These are phyloP conservation scores for Epichloe gansuensis DNA, from an alignment of 2,329 filamentous ascomycete species.

Conservation along the genomic window DNA sequence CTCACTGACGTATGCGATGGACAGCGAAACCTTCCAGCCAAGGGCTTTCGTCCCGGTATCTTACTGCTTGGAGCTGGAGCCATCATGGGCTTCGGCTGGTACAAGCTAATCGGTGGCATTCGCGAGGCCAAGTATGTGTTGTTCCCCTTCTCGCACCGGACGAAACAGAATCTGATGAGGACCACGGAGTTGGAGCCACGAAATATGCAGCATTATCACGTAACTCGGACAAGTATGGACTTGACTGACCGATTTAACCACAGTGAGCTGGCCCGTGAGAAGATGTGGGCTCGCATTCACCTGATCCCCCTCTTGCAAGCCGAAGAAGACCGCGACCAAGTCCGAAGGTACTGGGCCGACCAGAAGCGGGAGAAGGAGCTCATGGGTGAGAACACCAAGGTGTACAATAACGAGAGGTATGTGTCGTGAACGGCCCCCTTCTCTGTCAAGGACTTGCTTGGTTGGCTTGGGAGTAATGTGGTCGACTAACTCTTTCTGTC, in stretches of 20 bases:
- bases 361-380: slow-evolving; percentile 84
- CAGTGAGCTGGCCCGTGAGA: slow-evolving; percentile 89
- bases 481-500: background rate
- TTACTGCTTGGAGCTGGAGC: slow-evolving; percentile 66
- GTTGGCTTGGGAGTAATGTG: background rate
- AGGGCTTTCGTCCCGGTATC: slow-evolving; percentile 74
- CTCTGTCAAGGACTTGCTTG: background rate
- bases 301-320: slow-evolving; percentile 88
- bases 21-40: slow-evolving; percentile 82
- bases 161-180: too few species aligned
- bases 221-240: too few species aligned
- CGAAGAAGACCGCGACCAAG: slow-evolving; percentile 92
- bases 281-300: slow-evolving; percentile 96
- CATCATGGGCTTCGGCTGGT: slow-evolving; percentile 86
- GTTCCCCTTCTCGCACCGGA: too few species aligned
- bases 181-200: too few species aligned
- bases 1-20: background rate
- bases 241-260: background rate
- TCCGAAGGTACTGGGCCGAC: slow-evolving; percentile 75
- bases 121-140: slow-evolving; percentile 76
- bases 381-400: slow-evolving; percentile 67
- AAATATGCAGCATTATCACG: too few species aligned
- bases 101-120: slow-evolving; percentile 68
- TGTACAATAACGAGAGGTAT: slow-evolving; percentile 83
- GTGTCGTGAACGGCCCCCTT: slow-evolving; percentile 17